phyloP scores from a whole-genome alignment of 2,329 filamentous ascomycete genomes.

The Aspergillus sergii region DNA sequence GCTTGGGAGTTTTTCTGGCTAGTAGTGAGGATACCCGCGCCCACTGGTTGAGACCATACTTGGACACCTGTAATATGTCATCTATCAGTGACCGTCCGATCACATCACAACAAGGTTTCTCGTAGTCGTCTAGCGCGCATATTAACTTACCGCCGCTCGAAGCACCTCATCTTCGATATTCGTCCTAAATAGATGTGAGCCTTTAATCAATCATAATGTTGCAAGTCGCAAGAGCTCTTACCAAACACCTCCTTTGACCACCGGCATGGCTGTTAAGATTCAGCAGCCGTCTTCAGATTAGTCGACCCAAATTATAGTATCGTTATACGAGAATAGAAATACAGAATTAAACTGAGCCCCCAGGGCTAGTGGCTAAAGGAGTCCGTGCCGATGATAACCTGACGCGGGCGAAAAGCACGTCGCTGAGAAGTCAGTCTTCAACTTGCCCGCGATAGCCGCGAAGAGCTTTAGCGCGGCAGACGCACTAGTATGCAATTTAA shows the following conservation, averaged over 20 bases:
- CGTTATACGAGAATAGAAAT: background rate
- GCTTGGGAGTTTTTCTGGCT: slow-evolving; percentile 95
- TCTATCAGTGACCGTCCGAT: slow-evolving; percentile 12
- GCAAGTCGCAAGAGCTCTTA: slow-evolving; percentile 27
- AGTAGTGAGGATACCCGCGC: slow-evolving; percentile 96
- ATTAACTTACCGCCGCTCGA: slow-evolving; percentile 70
- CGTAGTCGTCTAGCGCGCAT: background rate
- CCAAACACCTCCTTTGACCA: slow-evolving; percentile 68
- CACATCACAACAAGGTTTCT: slow-evolving; percentile 11
- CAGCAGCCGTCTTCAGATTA: slow-evolving; percentile 6
- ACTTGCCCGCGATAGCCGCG: slow-evolving; percentile 20
- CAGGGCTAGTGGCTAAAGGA: slow-evolving; percentile 19
- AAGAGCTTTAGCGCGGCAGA: slow-evolving; percentile 31
- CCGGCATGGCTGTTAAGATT: slow-evolving; percentile 54
- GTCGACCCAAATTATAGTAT: background rate
- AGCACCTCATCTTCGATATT: slow-evolving; percentile 91
- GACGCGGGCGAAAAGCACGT: slow-evolving; percentile 26
- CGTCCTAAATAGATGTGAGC: slow-evolving; percentile 48
- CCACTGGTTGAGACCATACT: slow-evolving; percentile 97
- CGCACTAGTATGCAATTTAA: slow-evolving; percentile 20
- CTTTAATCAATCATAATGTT: background rate
- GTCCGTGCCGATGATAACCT: slow-evolving; percentile 18
- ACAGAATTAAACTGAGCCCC: slow-evolving; percentile 1
- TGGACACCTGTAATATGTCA: slow-evolving; percentile 60
- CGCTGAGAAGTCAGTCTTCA: slow-evolving; percentile 8